phyloP scores from a whole-genome alignment of 139 green algal species.

The Tetratostichococcus sp. region DNA sequence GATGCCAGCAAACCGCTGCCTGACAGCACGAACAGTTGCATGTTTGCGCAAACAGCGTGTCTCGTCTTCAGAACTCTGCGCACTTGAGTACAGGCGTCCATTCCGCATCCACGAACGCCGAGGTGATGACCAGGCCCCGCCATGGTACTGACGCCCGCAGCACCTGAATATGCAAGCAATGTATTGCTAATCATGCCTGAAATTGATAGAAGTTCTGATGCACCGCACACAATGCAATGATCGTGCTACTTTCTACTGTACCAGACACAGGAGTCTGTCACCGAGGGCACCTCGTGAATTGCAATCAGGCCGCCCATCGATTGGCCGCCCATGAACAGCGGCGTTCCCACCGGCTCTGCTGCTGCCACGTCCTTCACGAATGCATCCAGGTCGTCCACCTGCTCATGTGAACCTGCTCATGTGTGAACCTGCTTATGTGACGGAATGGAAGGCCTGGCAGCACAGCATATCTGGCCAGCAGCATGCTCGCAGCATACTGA shows the following conservation, averaged over 20 bases:
- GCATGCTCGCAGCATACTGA: no score
- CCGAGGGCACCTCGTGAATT: conserved; percentile 9
- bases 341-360: not conserved
- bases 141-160: conserved; percentile 38
- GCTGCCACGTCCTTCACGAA: conserved; percentile 15
- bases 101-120: conserved; percentile 64
- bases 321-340: conserved; percentile 53
- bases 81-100: conserved; percentile 61
- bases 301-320: conserved; percentile 66
- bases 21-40: no score
- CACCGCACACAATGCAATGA: no score
- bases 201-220: no score
- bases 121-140: conserved; percentile 58
- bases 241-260: not conserved
- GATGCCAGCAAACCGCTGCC: no score
- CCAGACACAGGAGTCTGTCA: not conserved
- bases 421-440: no score
- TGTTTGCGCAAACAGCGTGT: no score
- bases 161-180: not conserved
- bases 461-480: no score
- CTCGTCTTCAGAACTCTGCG: no score
- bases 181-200: no score
- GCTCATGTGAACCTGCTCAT: not conserved
- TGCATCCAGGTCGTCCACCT: conserved; percentile 48
- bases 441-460: no score